Percentiles rank a stretch among this genome's conserved stretches.
phyloP scores from a whole-genome alignment of 352 stramenopile genomes.

The Globisporangium nagaii region DNA sequence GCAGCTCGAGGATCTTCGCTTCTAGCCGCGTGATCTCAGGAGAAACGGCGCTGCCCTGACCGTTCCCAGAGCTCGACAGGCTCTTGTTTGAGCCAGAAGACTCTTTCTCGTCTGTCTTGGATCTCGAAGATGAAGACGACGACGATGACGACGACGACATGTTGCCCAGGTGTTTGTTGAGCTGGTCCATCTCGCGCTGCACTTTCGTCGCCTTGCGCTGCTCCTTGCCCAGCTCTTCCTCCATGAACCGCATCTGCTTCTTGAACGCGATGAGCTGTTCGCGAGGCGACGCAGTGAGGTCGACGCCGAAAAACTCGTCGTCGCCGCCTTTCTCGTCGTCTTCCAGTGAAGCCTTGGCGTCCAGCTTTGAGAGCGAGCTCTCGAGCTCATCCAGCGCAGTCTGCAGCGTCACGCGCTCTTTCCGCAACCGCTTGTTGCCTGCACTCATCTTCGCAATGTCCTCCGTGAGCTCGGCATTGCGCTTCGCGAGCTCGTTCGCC shows the following conservation, averaged over 20 bases:
- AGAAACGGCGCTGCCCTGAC: conserved; percentile 21
- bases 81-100: conserved; percentile 20
- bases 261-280: conserved; percentile 56
- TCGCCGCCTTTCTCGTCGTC: conserved; percentile 47
- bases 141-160: conserved; percentile 29
- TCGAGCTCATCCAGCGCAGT: conserved; percentile 63
- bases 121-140: conserved; percentile 10
- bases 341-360: conserved; percentile 37
- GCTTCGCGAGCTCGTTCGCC: conserved; percentile 66
- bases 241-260: conserved; percentile 67
- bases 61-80: conserved; percentile 16
- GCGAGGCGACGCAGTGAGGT: conserved; percentile 43
- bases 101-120: conserved; percentile 24
- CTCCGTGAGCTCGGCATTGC: conserved; percentile 73
- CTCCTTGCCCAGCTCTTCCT: conserved; percentile 79
- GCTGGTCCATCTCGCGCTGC: conserved; percentile 81
- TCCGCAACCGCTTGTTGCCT: conserved; percentile 78
- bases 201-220: conserved; percentile 69
- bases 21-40: conserved; percentile 59
- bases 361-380: conserved; percentile 56
- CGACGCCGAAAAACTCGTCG: conserved; percentile 75
- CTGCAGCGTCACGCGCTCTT: conserved; percentile 71
- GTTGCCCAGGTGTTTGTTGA: conserved; percentile 66
- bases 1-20: conserved; percentile 65
- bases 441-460: conserved; percentile 82